These are phyloP conservation scores for Paramyrothecium roridum DNA, from an alignment of 2,329 filamentous ascomycete species.

Conservation along the genomic window DNA sequence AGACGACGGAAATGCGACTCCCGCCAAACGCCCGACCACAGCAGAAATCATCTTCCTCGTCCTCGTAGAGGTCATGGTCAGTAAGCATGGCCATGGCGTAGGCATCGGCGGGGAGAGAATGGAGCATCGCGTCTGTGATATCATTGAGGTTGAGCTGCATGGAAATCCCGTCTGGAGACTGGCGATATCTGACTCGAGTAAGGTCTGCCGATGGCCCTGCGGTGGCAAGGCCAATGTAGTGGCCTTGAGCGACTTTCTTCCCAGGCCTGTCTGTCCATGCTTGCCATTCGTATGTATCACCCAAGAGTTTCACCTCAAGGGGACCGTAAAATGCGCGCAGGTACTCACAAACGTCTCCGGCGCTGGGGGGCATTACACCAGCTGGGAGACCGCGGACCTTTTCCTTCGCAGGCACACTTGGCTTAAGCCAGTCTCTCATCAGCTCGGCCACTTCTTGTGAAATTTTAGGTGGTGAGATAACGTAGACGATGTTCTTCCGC, in stretches of 20 bases:
- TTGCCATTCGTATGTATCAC: conserved; percentile 38
- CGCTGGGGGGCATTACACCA: conserved; percentile 15
- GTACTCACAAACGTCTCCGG: conserved; percentile 30
- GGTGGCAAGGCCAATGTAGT: conserved; percentile 41
- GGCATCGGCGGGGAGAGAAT: conserved; percentile 52
- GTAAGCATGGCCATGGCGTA: conserved; percentile 56
- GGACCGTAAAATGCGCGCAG: conserved; percentile 49
- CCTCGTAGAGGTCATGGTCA: conserved; percentile 63
- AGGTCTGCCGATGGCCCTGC: conserved; percentile 15
- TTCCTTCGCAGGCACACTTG: conserved; percentile 11
- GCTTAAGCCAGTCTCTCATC: conserved; percentile 40
- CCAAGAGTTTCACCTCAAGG: conserved; percentile 43
- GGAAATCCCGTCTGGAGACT: conserved; percentile 43
- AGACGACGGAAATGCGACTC: conserved; percentile 60
- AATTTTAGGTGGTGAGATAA: conserved; percentile 43
- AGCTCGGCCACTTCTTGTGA: conserved; percentile 22
- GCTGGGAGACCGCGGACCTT: neutral
- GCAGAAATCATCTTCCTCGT: conserved; percentile 63
- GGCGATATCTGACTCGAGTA: conserved; percentile 49
- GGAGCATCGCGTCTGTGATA: conserved; percentile 54
- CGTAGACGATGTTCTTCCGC: conserved; percentile 48
- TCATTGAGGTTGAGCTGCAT: conserved; percentile 59
- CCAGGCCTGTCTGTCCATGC: conserved; percentile 37
- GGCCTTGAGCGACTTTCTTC: conserved; percentile 14
- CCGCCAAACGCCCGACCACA: conserved; percentile 66